phyloP scores from a whole-genome alignment of 805 yeast species.

The Myxozyma geophila region DNA sequence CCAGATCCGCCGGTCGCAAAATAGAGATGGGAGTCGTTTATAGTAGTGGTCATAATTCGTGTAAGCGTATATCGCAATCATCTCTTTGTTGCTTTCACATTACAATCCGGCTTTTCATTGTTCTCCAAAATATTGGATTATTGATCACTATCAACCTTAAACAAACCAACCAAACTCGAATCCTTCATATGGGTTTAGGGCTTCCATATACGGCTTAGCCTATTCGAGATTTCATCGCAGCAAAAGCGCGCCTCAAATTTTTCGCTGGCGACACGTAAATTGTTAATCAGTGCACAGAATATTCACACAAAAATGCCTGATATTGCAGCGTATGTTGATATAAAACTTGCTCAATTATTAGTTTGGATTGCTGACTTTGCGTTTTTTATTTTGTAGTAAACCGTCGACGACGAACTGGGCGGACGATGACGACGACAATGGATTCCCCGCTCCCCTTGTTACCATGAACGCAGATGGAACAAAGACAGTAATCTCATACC shows the following conservation, averaged over 20 bases:
- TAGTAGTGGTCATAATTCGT: too few relatives aligned
- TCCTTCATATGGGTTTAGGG: constrained; percentile 11
- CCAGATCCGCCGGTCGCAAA: too few relatives aligned
- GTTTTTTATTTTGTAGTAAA: constrained; percentile 5
- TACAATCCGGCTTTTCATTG: not conserved
- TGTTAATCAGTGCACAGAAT: not conserved
- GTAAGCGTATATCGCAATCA: too few relatives aligned
- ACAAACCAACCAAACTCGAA: too few relatives aligned
- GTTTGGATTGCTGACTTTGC: not conserved
- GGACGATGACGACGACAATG: constrained; percentile 52
- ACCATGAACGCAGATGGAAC: constrained; percentile 85
- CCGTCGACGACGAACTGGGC: constrained; percentile 57
- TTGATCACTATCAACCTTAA: not conserved
- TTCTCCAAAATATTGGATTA: constrained; percentile 3
- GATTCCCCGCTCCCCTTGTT: constrained; percentile 70
- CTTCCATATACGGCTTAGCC: not conserved
- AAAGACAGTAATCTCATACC: constrained; percentile 79
- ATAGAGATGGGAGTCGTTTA: too few relatives aligned
- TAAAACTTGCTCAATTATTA: not conserved
- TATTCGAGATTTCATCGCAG: not conserved
- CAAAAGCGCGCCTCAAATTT: constrained; percentile 9
- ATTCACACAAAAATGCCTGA: constrained; percentile 26
- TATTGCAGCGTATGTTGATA: constrained; percentile 28
- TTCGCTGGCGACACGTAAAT: not conserved
- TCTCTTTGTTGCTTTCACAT: too few relatives aligned